These are phyloP conservation scores for Leccinum variicolor DNA, from an alignment of 768 basidiomycete genomes.

Conservation along the genomic window DNA sequence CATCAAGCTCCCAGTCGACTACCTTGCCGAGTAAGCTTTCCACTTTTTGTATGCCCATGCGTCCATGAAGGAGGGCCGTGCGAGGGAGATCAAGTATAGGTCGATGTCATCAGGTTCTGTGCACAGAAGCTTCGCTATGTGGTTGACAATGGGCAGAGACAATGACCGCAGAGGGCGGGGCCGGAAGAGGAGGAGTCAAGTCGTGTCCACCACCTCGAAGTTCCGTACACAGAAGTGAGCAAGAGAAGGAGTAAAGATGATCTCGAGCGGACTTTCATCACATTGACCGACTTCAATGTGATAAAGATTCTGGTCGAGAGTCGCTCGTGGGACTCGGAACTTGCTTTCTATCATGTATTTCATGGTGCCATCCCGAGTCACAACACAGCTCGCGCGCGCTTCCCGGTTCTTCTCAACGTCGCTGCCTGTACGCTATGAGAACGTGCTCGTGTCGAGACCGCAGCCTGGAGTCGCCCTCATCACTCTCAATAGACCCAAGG, in stretches of 20 bases:
- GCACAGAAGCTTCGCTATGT: conserved; percentile 59
- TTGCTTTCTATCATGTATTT: conserved; percentile 6
- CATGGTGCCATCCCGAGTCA: conserved; percentile 3
- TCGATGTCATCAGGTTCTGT: conserved; percentile 68
- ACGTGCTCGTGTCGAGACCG: conserved; percentile 68
- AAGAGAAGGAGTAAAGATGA: too few species aligned
- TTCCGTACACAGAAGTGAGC: too few species aligned
- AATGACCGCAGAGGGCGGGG: too few species aligned
- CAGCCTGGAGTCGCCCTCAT: conserved; percentile 72
- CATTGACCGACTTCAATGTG: too few species aligned
- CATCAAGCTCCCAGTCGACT: conserved; percentile 60
- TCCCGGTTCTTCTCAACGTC: conserved; percentile 26
- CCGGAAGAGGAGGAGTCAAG: too few species aligned
- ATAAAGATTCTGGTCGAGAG: too few species aligned
- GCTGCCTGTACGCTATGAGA: conserved; percentile 46
- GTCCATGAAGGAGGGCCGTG: conserved; percentile 58
- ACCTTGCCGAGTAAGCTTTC: conserved; percentile 53
- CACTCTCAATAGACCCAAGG: conserved; percentile 86
- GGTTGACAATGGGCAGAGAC: too few species aligned
- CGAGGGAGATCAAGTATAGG: conserved; percentile 62
- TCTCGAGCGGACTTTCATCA: too few species aligned
- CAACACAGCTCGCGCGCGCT: neutral
- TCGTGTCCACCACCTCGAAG: too few species aligned
- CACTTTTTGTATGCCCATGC: conserved; percentile 77
- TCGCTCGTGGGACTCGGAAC: neutral